Conservation (phyloP, 192 early-diverging fungal species). For the Coemansia sp. region DNA sequence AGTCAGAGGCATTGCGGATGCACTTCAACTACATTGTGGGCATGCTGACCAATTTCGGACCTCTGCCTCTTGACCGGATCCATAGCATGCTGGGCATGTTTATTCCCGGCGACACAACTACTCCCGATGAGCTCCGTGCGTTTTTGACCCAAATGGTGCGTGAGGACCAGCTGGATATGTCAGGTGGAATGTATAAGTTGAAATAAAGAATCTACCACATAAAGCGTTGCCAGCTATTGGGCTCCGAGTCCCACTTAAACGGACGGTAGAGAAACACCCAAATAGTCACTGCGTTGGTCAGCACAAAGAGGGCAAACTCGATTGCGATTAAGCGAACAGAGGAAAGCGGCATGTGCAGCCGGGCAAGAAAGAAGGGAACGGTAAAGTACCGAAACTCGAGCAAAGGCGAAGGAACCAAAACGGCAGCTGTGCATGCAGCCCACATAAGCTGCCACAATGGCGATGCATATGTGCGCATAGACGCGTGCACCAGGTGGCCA, state of each 20-base stretch:
- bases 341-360: constrained; percentile 60
- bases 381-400: constrained; percentile 97
- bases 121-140: constrained; percentile 35
- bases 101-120: constrained; percentile 43
- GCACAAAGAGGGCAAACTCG: constrained; percentile 55
- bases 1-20: constrained; percentile 47
- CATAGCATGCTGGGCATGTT: constrained; percentile 57
- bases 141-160: constrained; percentile 54
- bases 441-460: constrained; percentile 60
- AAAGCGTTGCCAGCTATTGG: constrained; percentile 72
- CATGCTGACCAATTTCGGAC: constrained; percentile 60
- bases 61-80: constrained; percentile 56
- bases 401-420: constrained; percentile 86
- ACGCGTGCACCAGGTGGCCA: constrained; percentile 28
- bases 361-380: constrained; percentile 73
- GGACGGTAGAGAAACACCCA: constrained; percentile 72
- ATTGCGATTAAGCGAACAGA: constrained; percentile 12
- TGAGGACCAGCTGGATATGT: constrained; percentile 50
- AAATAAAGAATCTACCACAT: constrained; percentile 74
- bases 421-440: constrained; percentile 53
- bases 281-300: constrained; percentile 66
- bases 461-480: constrained; percentile 39
- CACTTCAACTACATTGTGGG: constrained; percentile 56
- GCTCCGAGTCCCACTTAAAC: constrained; percentile 76
- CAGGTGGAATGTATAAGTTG: constrained; percentile 50